Evolutionary conservation across 2,329 filamentous ascomycete genomes (phyloP).

Genomic region (Nannizziopsis barbatae): DNA sequence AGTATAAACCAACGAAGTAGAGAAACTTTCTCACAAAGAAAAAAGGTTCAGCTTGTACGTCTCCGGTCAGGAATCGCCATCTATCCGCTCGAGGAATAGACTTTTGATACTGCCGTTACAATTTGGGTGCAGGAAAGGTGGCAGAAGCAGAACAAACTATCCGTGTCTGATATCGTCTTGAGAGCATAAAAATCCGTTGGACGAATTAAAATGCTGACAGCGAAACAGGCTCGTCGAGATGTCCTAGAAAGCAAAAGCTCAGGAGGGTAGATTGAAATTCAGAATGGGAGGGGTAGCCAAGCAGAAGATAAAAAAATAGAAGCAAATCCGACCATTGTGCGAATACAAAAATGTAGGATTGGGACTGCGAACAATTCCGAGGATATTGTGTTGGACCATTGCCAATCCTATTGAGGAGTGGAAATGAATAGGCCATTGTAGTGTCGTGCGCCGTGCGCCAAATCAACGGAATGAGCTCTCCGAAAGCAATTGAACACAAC

Average conservation of each 20-base stretch:
- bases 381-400: no score
- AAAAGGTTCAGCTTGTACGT: not conserved
- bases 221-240: conserved; percentile 1
- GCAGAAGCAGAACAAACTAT: not conserved
- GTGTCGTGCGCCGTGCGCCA: no score
- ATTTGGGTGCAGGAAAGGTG: not conserved
- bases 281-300: not conserved
- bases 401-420: no score
- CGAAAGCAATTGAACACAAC: not conserved
- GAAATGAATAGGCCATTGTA: no score
- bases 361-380: no score
- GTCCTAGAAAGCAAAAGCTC: conserved; percentile 1
- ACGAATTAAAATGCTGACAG: not conserved
- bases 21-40: not conserved
- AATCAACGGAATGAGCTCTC: not conserved
- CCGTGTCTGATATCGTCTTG: conserved; percentile 1
- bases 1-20: not conserved
- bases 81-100: not conserved
- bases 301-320: not conserved
- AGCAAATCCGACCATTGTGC: not conserved
- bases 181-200: not conserved
- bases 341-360: no score
- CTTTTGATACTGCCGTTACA: not conserved
- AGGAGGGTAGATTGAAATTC: not conserved
- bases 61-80: not conserved